A percentile compares a stretch with the other conserved stretches of the same genome.
These are phyloP conservation scores for Papiliotrema laurentii DNA, from an alignment of 1,284 basidiomycete genomes.

Conservation along the genomic window DNA sequence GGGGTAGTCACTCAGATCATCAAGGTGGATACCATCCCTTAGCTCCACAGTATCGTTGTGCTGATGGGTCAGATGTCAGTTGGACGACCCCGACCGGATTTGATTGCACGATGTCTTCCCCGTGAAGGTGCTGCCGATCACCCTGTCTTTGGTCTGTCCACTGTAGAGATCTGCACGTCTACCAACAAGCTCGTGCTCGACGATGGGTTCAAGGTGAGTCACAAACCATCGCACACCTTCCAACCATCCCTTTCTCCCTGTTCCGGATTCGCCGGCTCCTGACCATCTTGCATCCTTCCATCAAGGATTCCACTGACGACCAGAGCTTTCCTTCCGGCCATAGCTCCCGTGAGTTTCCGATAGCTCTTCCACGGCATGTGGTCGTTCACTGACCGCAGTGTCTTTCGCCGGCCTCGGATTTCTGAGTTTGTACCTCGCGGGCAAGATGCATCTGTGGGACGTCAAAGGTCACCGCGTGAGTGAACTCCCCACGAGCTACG, in stretches of 20 bases:
- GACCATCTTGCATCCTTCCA: too few relatives aligned
- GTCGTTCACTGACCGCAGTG: conserved; percentile 51
- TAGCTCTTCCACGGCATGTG: neutral
- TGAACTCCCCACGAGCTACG: conserved; percentile 5
- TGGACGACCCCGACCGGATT: conserved; percentile 81
- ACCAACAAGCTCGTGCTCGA: conserved; percentile 57
- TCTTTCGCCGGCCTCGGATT: conserved; percentile 91
- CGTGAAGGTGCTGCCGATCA: conserved; percentile 58
- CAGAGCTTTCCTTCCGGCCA: conserved; percentile 88
- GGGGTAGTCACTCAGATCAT: conserved; percentile 76
- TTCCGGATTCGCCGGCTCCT: too few relatives aligned
- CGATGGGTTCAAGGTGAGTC: conserved; percentile 70
- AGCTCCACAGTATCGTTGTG: too few relatives aligned
- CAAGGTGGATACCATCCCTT: conserved; percentile 55
- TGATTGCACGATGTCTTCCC: conserved; percentile 80
- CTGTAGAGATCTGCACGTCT: conserved; percentile 73
- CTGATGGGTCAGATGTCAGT: conserved; percentile 51
- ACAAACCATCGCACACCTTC: too few relatives aligned
- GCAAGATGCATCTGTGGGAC: conserved; percentile 89
- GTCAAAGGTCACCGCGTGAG: conserved; percentile 68
- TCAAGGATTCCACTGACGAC: too few relatives aligned
- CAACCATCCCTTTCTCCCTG: too few relatives aligned
- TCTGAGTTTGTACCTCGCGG: conserved; percentile 79
- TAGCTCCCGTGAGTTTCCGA: conserved; percentile 34
- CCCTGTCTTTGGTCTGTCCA: conserved; percentile 68